Conservation (phyloP, 1,139 yeast genomes). For the Yamadazyma trypodendri region DNA sequence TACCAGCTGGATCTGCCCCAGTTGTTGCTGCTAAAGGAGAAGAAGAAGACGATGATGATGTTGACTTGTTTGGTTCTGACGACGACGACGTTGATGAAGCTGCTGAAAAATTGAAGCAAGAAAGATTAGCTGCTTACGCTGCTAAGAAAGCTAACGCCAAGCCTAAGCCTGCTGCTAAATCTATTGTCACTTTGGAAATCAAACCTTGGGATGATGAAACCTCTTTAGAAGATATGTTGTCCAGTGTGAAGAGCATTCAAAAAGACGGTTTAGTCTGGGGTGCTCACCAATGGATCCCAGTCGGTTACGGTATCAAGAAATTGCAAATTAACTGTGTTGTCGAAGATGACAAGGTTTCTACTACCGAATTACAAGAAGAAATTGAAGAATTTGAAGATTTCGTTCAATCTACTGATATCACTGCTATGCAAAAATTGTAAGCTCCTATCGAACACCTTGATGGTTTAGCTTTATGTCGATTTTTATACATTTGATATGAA, state of each 20-base stretch:
- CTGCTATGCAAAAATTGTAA: conserved; percentile 98
- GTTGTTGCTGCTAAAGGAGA: conserved; percentile 56
- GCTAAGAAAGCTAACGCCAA: conserved; percentile 97
- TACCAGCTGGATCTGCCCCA: conserved; percentile 76
- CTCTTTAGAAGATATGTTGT: conserved; percentile 82
- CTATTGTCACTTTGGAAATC: conserved; percentile 92
- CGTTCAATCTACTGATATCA: conserved; percentile 97
- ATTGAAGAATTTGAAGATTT: conserved; percentile 98
- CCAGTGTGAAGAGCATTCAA: conserved; percentile 78
- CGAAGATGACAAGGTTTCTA: conserved; percentile 93
- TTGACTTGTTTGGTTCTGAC: conserved; percentile 91
- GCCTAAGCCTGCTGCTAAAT: conserved; percentile 98
- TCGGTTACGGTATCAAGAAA: conserved; percentile 99
- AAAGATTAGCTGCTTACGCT: conserved; percentile 96
- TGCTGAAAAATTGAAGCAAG: conserved; percentile 95
- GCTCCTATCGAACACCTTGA: conserved; percentile 1
- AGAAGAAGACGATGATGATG: conserved; percentile 85
- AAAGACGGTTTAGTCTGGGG: conserved; percentile 98
- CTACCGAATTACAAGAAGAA: conserved; percentile 79
- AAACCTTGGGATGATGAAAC: conserved; percentile 99
- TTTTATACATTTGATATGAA: neutral
- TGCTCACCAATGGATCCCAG: conserved; percentile 93
- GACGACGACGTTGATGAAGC: conserved; percentile 95
- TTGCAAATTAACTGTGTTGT: conserved; percentile 97
- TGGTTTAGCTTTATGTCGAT: neutral